phyloP scores from a whole-genome alignment of 2,329 filamentous ascomycete species.

The Cryphonectria radicalis region DNA sequence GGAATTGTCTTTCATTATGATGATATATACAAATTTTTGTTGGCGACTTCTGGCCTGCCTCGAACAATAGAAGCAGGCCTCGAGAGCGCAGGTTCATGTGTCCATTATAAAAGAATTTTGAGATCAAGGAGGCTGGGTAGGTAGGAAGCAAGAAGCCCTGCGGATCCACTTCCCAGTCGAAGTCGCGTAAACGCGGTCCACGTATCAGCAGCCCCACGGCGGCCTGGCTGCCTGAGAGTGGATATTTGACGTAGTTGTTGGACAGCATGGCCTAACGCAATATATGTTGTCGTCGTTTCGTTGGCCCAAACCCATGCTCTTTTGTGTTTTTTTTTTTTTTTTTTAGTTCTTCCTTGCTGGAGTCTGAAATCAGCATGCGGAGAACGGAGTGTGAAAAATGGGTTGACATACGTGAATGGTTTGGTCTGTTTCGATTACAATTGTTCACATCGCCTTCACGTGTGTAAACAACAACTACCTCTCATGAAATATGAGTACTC shows the following conservation, averaged over 20 bases:
- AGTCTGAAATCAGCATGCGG: not conserved
- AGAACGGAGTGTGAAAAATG: not conserved
- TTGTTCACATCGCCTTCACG: not conserved
- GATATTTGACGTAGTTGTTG: not conserved
- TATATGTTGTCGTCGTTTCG: not conserved
- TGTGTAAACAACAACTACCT: not conserved
- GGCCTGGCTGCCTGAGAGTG: not conserved
- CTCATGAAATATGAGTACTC: not conserved
- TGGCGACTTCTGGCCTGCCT: not conserved
- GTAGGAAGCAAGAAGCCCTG: not conserved
- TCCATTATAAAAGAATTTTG: not conserved
- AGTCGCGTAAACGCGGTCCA: conserved; percentile 23
- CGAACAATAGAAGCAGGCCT: not conserved
- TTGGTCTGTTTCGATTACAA: not conserved
- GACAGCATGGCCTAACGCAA: not conserved
- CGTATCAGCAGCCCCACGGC: conserved; percentile 18
- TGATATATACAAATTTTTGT: not conserved
- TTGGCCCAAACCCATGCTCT: not conserved
- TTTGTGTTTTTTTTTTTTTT: not conserved
- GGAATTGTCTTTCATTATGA: not conserved
- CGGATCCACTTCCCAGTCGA: conserved; percentile 12
- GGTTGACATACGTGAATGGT: not conserved
- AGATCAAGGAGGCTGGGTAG: not conserved
- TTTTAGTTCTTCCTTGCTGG: no score
- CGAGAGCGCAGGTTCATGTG: not conserved